Percentiles rank a stretch among this genome's conserved stretches.
These are phyloP conservation scores for Hyaloperonospora arabidopsidis DNA, from an alignment of 352 stramenopile species.

Conservation along the genomic window DNA sequence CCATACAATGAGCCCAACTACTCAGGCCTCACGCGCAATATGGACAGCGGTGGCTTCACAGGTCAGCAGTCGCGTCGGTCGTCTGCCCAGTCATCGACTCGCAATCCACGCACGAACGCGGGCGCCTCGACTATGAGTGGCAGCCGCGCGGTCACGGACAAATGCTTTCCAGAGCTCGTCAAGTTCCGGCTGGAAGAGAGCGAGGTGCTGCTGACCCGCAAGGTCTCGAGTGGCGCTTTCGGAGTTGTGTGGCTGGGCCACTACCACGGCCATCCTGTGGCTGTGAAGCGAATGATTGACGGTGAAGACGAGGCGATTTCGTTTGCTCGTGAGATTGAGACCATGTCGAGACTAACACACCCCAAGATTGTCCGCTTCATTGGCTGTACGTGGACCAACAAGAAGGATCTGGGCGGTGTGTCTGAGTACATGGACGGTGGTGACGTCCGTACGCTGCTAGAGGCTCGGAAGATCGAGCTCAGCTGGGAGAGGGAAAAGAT, in stretches of 20 bases:
- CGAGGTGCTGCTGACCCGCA: slow-evolving; percentile 74
- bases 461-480: slow-evolving; percentile 75
- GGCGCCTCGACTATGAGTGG: slow-evolving; percentile 7
- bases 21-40: slow-evolving; percentile 25
- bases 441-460: slow-evolving; percentile 73
- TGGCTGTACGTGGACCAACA: slow-evolving; percentile 75
- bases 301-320: slow-evolving; percentile 62
- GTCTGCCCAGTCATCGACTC: not conserved
- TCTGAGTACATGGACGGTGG: slow-evolving; percentile 85
- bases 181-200: slow-evolving; percentile 74
- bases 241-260: slow-evolving; percentile 81
- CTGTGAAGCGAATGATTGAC: slow-evolving; percentile 85
- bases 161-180: slow-evolving; percentile 63
- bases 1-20: slow-evolving; percentile 34
- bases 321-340: slow-evolving; percentile 77
- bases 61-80: slow-evolving; percentile 8
- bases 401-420: slow-evolving; percentile 65
- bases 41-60: slow-evolving; percentile 29
- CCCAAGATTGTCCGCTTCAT: slow-evolving; percentile 84
- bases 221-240: slow-evolving; percentile 76
- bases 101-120: slow-evolving; percentile 17
- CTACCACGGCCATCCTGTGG: slow-evolving; percentile 79
- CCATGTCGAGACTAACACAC: slow-evolving; percentile 73
- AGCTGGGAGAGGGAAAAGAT: slow-evolving; percentile 81
- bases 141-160: slow-evolving; percentile 34